A percentile compares a stretch with the other conserved stretches of the same genome.
These are phyloP conservation scores for Austroboletus niveus DNA, from an alignment of 1,284 basidiomycete genomes.

Conservation along the genomic window DNA sequence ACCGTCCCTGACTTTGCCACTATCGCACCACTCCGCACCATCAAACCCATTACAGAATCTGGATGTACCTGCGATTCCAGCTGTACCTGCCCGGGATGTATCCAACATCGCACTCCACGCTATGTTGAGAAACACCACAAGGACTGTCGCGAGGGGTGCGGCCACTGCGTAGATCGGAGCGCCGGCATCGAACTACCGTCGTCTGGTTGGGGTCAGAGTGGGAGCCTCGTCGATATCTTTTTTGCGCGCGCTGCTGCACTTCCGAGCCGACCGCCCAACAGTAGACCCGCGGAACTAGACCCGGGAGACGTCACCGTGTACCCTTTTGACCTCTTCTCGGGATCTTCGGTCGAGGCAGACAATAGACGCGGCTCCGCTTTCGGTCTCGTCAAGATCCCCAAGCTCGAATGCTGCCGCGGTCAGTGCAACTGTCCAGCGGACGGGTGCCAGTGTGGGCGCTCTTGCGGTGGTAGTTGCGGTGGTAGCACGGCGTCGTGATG, in stretches of 20 bases:
- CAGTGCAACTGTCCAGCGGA: conserved; percentile 45
- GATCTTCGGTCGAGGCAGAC: conserved; percentile 25
- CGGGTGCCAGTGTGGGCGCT: conserved; percentile 19
- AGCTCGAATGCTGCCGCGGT: conserved; percentile 64
- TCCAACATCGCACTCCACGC: conserved; percentile 57
- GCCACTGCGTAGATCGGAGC: conserved; percentile 58
- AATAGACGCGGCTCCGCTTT: conserved; percentile 39
- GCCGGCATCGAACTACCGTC: conserved; percentile 47
- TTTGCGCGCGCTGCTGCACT: conserved; percentile 61
- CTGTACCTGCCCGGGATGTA: conserved; percentile 73
- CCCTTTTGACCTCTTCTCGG: conserved; percentile 36
- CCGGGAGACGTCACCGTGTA: conserved; percentile 51
- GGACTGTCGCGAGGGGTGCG: conserved; percentile 61
- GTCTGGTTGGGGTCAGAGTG: conserved; percentile 26
- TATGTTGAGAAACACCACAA: conserved; percentile 43
- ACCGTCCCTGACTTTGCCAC: conserved; percentile 46
- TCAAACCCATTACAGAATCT: conserved; percentile 55
- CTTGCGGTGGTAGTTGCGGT: conserved; percentile 15
- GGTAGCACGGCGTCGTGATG: not conserved
- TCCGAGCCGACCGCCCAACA: conserved; percentile 50
- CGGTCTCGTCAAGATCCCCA: conserved; percentile 56
- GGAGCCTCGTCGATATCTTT: conserved; percentile 56
- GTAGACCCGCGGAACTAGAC: conserved; percentile 41
- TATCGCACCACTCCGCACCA: conserved; percentile 59
- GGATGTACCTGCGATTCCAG: conserved; percentile 68